A percentile compares a stretch with the other conserved stretches of the same genome.
Evolutionary conservation across 139 green algal species (phyloP).

Genomic region (Mesostigma viride): DNA sequence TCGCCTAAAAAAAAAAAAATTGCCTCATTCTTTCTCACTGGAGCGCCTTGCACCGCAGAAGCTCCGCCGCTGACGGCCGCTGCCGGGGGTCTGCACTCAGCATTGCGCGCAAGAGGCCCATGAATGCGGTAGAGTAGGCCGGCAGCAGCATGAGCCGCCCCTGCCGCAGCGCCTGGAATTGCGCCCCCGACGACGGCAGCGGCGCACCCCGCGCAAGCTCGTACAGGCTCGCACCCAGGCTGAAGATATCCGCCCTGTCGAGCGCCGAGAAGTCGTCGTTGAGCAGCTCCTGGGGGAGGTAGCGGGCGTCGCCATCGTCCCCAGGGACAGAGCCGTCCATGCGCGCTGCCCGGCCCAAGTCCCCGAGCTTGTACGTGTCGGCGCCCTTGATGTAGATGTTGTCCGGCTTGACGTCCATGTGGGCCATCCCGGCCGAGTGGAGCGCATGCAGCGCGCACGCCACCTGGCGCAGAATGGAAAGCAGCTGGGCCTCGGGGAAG

Average conservation of each 20-base stretch:
- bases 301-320: slow-evolving; percentile 45
- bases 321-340: slow-evolving; percentile 7
- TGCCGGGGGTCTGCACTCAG: too few species aligned
- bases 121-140: too few species aligned
- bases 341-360: slow-evolving; percentile 73
- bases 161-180: slow-evolving; percentile 17
- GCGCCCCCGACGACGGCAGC: slow-evolving; percentile 1
- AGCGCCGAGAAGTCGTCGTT: slow-evolving; percentile 45
- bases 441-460: slow-evolving; percentile 57
- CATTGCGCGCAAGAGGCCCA: too few species aligned
- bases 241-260: slow-evolving; percentile 82
- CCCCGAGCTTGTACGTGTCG: slow-evolving; percentile 70
- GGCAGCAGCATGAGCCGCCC: too few species aligned
- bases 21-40: too few species aligned
- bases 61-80: too few species aligned
- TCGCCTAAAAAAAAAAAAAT: too few species aligned
- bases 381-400: slow-evolving; percentile 66
- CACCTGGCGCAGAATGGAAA: slow-evolving; percentile 10
- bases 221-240: slow-evolving; percentile 68
- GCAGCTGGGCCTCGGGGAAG: too few species aligned
- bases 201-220: slow-evolving; percentile 20
- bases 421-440: slow-evolving; percentile 64
- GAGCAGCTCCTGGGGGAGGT: slow-evolving; percentile 73
- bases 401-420: slow-evolving; percentile 92
- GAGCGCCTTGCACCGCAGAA: too few species aligned